Evolutionary conservation across 1,284 basidiomycete species (phyloP).

Genomic region (Ceratobasidium sp.): DNA sequence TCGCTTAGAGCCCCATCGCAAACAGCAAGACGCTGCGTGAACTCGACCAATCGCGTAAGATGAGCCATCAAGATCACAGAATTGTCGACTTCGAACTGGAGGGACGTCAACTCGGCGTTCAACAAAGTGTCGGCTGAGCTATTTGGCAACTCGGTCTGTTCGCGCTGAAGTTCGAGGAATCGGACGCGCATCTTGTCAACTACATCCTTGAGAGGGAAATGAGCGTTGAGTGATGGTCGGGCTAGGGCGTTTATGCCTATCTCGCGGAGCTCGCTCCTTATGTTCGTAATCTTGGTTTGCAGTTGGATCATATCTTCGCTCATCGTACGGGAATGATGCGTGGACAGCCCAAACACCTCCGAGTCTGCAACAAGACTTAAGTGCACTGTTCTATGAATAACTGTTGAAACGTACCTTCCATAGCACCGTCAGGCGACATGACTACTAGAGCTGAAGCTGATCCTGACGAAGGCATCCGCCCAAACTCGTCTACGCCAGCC

Average conservation of each 20-base stretch:
- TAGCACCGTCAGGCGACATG: constrained; percentile 34
- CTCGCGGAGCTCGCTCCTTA: constrained; percentile 72
- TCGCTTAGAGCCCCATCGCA: constrained; percentile 85
- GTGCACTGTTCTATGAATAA: constrained; percentile 49
- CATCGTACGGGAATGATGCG: constrained; percentile 52
- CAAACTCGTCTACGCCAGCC: constrained; percentile 48
- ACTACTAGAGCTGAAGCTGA: constrained; percentile 34
- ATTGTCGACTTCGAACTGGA: constrained; percentile 69
- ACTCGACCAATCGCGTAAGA: constrained; percentile 66
- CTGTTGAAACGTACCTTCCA: constrained; percentile 33
- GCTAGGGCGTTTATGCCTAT: constrained; percentile 71
- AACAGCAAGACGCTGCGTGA: constrained; percentile 64
- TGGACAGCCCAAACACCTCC: constrained; percentile 72
- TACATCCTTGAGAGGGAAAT: constrained; percentile 68
- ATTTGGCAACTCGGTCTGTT: constrained; percentile 64
- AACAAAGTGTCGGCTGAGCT: constrained; percentile 58
- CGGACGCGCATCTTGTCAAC: constrained; percentile 62
- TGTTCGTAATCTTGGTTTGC: constrained; percentile 57
- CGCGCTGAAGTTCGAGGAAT: constrained; percentile 64
- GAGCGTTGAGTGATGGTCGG: constrained; percentile 58
- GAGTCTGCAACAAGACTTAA: constrained; percentile 43
- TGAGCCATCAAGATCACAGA: constrained; percentile 66
- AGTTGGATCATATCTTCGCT: constrained; percentile 54
- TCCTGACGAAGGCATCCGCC: constrained; percentile 42
- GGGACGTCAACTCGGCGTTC: constrained; percentile 70